Evolutionary conservation across 306 rosid genomes (phyloP), one percentile per base, ranked within the genome.

Genomic region (Malus asiatica): DNA sequence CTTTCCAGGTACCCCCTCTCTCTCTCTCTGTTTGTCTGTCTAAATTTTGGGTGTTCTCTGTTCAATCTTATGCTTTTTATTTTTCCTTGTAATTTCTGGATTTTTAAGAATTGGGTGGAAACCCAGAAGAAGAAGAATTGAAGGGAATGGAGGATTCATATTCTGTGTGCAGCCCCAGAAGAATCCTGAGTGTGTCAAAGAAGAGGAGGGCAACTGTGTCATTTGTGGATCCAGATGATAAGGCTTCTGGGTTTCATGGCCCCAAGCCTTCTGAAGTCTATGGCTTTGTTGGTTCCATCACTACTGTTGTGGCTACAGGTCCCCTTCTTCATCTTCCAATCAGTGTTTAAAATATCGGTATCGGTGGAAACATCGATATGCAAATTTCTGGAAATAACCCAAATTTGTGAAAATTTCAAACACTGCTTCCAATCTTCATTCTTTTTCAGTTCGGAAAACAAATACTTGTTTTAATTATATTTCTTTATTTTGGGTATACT

Each of bases 251-350:
- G 52, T 86, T 87, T 53, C 96, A 89, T 73, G 96, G 97, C 40
- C 95, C 91, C 66, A 94, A 92, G 79, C 93, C 96, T 76, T 90
- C 93, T 2, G 97, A 94, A 80, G 96, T 90, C 78, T 94, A 94
- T 33, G 97, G 98, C 48, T 92, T 94, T 79, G 96, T 94, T 4
- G 96, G 98, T 44, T 92, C 96, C 64, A 94, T 92, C 80, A 86
- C 95, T 11, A 87, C 93, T 29, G 87, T 89, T 58, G 97, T 86
- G 42, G 85, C 97, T 58, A 79, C 90, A 85, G 98, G 98, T 91
- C 16, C 27, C 62, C 19, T n/a, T 27, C 6, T 80, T 76, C 72
- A 15, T n/a, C 32, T 57, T 16, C 77, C 61, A 19, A 14, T 33
- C 40, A 38, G 42, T 38, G 7, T 38, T 38, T 38, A 38, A 38